These are phyloP conservation scores for Russula virescens DNA, from an alignment of 768 basidiomycete genomes.

Conservation along the genomic window DNA sequence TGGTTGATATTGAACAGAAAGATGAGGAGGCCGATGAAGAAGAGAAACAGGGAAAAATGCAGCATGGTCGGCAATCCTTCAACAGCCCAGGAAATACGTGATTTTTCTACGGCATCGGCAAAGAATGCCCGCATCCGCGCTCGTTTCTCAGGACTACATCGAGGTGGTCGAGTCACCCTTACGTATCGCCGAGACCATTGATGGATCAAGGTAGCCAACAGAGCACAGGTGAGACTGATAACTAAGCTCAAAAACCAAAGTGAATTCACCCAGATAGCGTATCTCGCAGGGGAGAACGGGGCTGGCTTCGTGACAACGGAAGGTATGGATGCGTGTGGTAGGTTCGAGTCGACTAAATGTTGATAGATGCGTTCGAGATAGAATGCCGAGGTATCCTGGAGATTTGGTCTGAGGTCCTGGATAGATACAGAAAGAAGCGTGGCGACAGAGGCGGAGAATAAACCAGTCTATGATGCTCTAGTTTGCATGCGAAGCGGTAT, in stretches of 20 bases:
- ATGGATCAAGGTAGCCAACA: not conserved
- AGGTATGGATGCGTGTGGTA: not conserved
- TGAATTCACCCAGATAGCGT: not conserved
- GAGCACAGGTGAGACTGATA: not conserved
- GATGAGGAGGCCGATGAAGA: not conserved
- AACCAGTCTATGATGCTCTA: not conserved
- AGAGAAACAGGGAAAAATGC: not conserved
- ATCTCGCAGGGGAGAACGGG: not conserved
- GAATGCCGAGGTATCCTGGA: not conserved
- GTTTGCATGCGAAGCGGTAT: too few relatives aligned
- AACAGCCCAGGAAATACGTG: not conserved
- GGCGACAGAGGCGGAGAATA: not conserved
- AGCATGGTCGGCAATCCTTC: not conserved
- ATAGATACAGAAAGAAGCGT: not conserved
- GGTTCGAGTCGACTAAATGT: not conserved
- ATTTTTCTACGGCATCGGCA: not conserved
- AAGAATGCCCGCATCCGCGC: not conserved
- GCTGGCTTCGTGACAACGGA: not conserved
- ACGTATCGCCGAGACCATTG: constrained; percentile 3
- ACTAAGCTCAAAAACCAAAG: constrained; percentile 10
- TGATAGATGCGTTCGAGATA: not conserved
- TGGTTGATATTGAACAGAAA: not conserved
- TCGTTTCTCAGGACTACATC: not conserved
- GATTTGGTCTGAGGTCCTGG: not conserved
- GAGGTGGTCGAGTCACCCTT: not conserved